Conservation (phyloP, 306 rosid genomes). For the Neltuma alba region DNA sequence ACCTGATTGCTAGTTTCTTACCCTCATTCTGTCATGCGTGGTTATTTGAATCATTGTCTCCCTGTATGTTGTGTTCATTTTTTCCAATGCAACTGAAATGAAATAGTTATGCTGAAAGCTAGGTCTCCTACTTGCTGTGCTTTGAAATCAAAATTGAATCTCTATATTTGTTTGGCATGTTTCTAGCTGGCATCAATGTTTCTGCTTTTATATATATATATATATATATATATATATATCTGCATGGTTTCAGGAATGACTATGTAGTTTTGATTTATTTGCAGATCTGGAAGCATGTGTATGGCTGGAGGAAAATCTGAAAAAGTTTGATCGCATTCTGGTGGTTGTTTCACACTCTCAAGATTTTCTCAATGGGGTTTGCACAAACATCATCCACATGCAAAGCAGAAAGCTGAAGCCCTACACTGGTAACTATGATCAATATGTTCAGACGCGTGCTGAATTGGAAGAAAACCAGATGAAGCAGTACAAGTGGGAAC, state of each 20-base stretch:
- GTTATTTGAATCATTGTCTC: not conserved
- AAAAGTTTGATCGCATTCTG: constrained; percentile 88
- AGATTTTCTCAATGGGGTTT: constrained; percentile 97
- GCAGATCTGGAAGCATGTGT: constrained; percentile 99
- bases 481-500: constrained; percentile 99
- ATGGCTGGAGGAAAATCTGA: constrained; percentile 96
- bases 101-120: not conserved
- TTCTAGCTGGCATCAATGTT: not conserved
- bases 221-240: no score
- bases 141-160: not conserved
- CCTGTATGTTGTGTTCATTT: constrained; percentile 3
- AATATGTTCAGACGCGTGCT: constrained; percentile 91
- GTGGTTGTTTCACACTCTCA: constrained; percentile 98
- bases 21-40: not conserved
- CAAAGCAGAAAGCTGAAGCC: constrained; percentile 80
- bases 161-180: not conserved
- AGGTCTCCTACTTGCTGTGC: constrained; percentile 1
- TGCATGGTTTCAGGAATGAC: not conserved
- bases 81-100: not conserved
- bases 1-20: not conserved
- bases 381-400: constrained; percentile 99
- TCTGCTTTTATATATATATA: no score
- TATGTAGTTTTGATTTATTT: not conserved
- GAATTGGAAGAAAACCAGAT: constrained; percentile 98
- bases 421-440: constrained; percentile 90